A percentile compares a stretch with the other conserved stretches of the same genome.
Conservation (phyloP, 176 grass and related monocot species). For the Rhynchospora pubera region DNA sequence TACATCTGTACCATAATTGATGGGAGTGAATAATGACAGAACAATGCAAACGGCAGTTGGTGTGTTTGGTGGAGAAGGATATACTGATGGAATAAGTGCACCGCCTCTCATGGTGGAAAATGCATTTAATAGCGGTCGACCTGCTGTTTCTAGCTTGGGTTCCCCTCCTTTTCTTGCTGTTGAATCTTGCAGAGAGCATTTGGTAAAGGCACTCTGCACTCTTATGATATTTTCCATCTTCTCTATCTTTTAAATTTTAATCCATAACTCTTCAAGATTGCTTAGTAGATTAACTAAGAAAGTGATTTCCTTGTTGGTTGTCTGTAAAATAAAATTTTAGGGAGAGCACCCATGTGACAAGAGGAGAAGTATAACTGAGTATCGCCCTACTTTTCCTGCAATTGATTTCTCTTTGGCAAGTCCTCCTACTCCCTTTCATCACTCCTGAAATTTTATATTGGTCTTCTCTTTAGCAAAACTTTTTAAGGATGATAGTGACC, state of each 20-base stretch:
- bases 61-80: conserved; percentile 80
- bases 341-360: conserved; percentile 88
- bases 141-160: conserved; percentile 58
- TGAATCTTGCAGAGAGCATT: conserved; percentile 39
- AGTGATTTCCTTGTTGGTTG: background rate
- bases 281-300: background rate
- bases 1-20: background rate
- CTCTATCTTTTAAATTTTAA: background rate
- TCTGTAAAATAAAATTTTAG: conserved; percentile 35
- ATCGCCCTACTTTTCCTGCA: conserved; percentile 59
- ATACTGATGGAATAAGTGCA: conserved; percentile 22
- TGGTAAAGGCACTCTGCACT: conserved; percentile 13
- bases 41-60: conserved; percentile 95
- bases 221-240: conserved; percentile 1
- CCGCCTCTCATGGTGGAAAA: conserved; percentile 64
- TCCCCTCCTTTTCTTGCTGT: conserved; percentile 66
- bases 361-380: conserved; percentile 81
- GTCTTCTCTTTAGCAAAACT: background rate
- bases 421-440: conserved; percentile 1
- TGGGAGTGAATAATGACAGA: conserved; percentile 24
- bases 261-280: background rate
- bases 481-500: background rate
- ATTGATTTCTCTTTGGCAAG: conserved; percentile 96
- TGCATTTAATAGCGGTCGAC: conserved; percentile 40
- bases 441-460: background rate